These are phyloP conservation scores for Eucalyptus regnans DNA, from an alignment of 345 rosid genomes.

Conservation along the genomic window DNA sequence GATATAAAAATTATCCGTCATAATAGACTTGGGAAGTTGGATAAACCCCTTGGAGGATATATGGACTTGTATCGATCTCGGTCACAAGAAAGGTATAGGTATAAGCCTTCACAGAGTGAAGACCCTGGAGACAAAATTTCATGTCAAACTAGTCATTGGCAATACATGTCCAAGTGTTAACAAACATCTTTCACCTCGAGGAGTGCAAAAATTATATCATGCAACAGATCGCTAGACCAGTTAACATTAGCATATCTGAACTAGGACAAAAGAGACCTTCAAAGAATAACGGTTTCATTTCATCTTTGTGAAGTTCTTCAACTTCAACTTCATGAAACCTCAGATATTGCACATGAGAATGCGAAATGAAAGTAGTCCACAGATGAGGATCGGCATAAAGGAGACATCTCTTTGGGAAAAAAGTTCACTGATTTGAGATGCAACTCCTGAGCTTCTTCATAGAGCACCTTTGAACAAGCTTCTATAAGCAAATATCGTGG, in stretches of 20 bases:
- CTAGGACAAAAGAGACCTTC: background rate
- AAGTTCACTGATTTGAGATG: background rate
- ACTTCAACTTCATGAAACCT: background rate
- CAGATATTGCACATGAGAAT: background rate
- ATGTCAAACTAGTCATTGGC: background rate
- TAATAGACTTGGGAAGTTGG: background rate
- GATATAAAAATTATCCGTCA: background rate
- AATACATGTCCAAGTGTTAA: background rate
- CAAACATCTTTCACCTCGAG: background rate
- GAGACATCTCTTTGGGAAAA: background rate
- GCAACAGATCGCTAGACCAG: background rate
- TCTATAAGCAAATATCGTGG: background rate
- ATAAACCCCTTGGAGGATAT: background rate
- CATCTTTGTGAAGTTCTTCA: background rate
- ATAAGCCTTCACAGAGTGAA: background rate
- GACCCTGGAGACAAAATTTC: background rate
- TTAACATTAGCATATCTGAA: background rate
- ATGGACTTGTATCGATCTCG: background rate
- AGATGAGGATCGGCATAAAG: background rate
- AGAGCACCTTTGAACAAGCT: background rate
- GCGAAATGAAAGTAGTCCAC: background rate
- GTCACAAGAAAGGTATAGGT: background rate
- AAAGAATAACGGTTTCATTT: background rate
- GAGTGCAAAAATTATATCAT: background rate
- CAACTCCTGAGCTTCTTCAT: background rate